Evolutionary conservation across 495 filamentous ascomycete species (phyloP).

Genomic region (Parmelia sp.): DNA sequence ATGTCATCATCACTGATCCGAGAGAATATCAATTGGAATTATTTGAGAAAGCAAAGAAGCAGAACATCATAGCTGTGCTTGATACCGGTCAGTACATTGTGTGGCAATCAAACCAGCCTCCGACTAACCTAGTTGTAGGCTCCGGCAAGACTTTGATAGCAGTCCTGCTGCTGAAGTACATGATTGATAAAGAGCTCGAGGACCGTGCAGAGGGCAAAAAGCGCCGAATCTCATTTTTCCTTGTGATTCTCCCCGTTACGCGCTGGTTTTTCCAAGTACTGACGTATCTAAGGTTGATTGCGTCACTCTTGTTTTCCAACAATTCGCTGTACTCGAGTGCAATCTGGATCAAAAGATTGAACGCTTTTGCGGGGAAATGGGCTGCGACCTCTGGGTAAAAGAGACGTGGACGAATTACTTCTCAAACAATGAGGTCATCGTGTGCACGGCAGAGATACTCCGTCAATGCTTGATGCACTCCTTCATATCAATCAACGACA

Average conservation of each 20-base stretch:
- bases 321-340: conserved; percentile 71
- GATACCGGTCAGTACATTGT: conserved; percentile 60
- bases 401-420: conserved; percentile 65
- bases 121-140: conserved; percentile 41
- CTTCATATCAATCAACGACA: conserved; percentile 71
- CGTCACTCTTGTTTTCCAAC: conserved; percentile 86
- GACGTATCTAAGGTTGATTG: conserved; percentile 58
- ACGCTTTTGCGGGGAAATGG: conserved; percentile 71
- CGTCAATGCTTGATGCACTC: conserved; percentile 71
- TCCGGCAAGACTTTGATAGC: conserved; percentile 98
- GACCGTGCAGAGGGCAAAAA: conserved; percentile 53
- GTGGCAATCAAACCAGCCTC: neutral
- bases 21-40: conserved; percentile 90
- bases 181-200: conserved; percentile 71
- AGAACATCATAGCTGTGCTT: conserved; percentile 93
- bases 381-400: conserved; percentile 57
- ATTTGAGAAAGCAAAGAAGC: conserved; percentile 77
- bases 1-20: conserved; percentile 60
- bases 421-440: conserved; percentile 72
- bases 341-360: conserved; percentile 79
- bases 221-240: conserved; percentile 72
- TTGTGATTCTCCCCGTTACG: conserved; percentile 43
- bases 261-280: neutral
- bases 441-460: conserved; percentile 88
- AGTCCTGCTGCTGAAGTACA: conserved; percentile 73